phyloP scores from a whole-genome alignment of 495 filamentous ascomycete genomes.

The Tuber magnatum region DNA sequence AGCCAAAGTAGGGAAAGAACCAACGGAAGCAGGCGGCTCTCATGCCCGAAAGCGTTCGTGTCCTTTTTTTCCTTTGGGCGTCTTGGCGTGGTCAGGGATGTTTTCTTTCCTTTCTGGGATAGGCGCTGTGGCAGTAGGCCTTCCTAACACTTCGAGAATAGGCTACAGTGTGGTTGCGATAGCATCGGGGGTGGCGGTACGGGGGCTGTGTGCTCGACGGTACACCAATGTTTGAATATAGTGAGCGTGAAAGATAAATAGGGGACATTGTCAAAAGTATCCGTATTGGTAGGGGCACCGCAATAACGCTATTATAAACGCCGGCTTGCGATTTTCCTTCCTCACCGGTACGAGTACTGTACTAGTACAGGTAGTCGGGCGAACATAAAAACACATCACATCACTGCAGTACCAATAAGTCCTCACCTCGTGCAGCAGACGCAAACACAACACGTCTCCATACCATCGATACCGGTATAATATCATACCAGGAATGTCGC shows the following conservation, averaged over 20 bases:
- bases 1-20: neutral
- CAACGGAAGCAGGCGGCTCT: neutral
- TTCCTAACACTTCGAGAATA: neutral
- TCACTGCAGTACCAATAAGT: neutral
- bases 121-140: neutral
- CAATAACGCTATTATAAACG: neutral
- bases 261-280: neutral
- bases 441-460: neutral
- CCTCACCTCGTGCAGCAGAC: neutral
- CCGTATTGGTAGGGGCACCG: neutral
- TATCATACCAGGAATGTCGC: neutral
- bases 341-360: too few relatives aligned
- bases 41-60: constrained; percentile 23
- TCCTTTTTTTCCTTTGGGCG: constrained; percentile 5
- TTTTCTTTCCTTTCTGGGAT: constrained; percentile 2
- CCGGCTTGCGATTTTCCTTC: neutral
- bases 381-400: neutral
- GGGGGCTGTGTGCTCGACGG: neutral
- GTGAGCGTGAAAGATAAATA: neutral
- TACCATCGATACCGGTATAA: neutral
- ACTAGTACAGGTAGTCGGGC: neutral
- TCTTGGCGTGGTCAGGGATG: constrained; percentile 20
- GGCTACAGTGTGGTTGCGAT: neutral
- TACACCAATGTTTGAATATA: neutral
- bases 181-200: too few relatives aligned